Evolutionary conservation across 257 asterid genomes (phyloP).

Genomic region (Solanum megistacrolobum): DNA sequence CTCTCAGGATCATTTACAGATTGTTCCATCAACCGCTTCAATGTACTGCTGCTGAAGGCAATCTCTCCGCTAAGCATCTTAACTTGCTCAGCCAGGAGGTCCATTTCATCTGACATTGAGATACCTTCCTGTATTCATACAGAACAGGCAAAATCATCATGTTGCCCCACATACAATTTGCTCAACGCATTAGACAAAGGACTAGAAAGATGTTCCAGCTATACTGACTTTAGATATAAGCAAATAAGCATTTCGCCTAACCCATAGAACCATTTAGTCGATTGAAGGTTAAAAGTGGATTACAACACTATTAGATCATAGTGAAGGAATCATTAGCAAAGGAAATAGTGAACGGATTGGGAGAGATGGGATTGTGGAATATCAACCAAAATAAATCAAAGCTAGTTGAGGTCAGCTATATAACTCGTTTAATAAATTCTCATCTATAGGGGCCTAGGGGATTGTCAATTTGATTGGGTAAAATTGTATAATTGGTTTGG

Average conservation of each 20-base stretch:
- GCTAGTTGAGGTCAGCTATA: neutral
- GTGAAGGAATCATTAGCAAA: neutral
- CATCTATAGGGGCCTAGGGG: neutral
- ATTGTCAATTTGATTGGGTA: neutral
- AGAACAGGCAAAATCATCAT: neutral
- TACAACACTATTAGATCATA: neutral
- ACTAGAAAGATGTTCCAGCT: neutral
- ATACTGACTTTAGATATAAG: neutral
- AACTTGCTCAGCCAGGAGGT: constrained; percentile 92
- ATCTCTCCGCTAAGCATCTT: constrained; percentile 99
- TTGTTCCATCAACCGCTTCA: constrained; percentile 86
- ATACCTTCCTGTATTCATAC: constrained; percentile 54
- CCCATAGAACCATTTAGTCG: neutral
- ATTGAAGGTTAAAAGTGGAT: neutral
- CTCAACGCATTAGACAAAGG: neutral
- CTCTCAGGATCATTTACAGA: constrained; percentile 81
- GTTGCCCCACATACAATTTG: neutral
- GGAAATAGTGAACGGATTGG: neutral
- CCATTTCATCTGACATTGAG: constrained; percentile 79
- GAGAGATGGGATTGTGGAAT: neutral
- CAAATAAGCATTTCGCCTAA: neutral
- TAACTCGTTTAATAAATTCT: neutral
- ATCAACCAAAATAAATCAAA: neutral
- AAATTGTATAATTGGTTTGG: neutral
- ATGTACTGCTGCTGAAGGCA: constrained; percentile 86